Conservation (phyloP, 108 stramenopile genomes). For the Cyclotella sp. region DNA sequence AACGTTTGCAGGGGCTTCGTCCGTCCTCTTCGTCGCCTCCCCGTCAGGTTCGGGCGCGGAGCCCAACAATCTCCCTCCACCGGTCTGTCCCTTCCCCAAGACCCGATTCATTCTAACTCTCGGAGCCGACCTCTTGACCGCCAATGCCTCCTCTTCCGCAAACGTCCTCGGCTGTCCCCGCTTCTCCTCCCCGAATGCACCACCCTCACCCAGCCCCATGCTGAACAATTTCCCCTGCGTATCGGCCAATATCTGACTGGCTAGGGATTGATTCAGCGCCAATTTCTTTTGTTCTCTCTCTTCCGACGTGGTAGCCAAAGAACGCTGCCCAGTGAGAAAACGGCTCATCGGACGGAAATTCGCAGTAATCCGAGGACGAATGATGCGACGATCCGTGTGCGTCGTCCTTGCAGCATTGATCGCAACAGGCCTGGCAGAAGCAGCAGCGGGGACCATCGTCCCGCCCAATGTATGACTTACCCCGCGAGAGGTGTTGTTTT, state of each 20-base stretch:
- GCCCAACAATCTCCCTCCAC: constrained; percentile 19
- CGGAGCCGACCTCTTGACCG: constrained; percentile 15
- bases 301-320: background rate
- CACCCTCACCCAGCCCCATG: no score
- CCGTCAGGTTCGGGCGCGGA: no score
- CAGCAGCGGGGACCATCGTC: background rate
- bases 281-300: background rate
- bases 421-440: background rate
- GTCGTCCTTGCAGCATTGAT: background rate
- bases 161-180: background rate
- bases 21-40: background rate
- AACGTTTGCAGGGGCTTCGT: background rate
- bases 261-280: background rate
- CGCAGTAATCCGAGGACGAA: background rate
- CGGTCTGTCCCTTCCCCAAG: constrained; percentile 42
- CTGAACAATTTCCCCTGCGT: background rate
- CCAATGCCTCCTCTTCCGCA: background rate
- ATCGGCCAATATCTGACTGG: constrained; percentile 6
- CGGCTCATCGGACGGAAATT: background rate
- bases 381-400: background rate
- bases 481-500: no score
- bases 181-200: background rate
- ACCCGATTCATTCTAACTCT: constrained; percentile 47
- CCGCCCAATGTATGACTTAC: background rate
- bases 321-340: background rate